Base-by-base conservation (phyloP, 2,329 filamentous ascomycete species). In the Cordyceps javanica region DNA sequence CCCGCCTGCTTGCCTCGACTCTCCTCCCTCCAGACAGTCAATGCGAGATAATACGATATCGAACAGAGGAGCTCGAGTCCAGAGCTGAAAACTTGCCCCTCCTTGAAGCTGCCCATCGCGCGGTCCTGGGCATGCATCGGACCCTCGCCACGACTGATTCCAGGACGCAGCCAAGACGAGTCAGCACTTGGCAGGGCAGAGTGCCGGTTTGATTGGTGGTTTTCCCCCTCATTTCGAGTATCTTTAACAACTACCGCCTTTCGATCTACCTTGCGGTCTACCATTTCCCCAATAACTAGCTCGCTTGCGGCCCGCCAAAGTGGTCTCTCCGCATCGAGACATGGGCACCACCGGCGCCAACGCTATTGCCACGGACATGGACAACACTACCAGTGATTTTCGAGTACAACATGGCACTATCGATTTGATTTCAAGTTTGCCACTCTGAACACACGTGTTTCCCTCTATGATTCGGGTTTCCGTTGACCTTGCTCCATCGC, bases 101-200 rank as follows among this genome's bases (percentile, higher is more conserved):
- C 52, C 30, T 16, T n/a, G n/a, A 23, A 46, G 52, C 52, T 55
- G 30, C 14, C 41, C 21, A 21, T 46, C 30, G 41, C 19, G 19
- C 28, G 14, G 52, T 45, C 52, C 26, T 46, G 32, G 16, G 28
- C 16, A 3, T 8, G 16, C 41, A 21, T 38, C 41, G 41, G 23
- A 32, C 23, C 41, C 30, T 55, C 42, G 41, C 52, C 13, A 32
- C 26, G 11, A 25, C 32, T 32, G 52, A 46, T 32, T 11, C 41
- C 16, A 19, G 2, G 30, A 28, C 28, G 41, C 52, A 55, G 52
- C 52, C 52, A 55, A 55, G 52, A 38, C 11, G 10, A 34, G 52
- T 46, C 52, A 46, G 52, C 42, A 19, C 52, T 55, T 46, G 52
- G 52, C 41, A 55, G 32, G 52, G 30, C 21, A 23, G 14, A 21